Evolutionary conservation across 768 basidiomycete genomes (phyloP).

Genomic region (Tephrocybe rancida): DNA sequence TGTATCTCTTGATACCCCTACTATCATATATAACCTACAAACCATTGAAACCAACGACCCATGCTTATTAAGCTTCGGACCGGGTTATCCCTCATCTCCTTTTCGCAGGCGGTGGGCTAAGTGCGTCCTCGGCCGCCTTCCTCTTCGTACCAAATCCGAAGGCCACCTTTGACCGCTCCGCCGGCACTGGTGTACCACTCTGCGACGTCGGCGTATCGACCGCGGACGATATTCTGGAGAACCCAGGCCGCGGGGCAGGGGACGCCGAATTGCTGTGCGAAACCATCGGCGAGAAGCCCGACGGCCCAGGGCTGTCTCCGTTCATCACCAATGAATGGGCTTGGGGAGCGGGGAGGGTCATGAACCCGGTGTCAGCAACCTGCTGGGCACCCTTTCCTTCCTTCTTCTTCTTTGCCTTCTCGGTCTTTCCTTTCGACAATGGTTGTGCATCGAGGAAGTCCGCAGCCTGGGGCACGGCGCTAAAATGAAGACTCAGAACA

Average conservation of each 20-base stretch:
- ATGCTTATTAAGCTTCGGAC: too few relatives aligned
- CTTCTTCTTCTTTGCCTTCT: conserved; percentile 83
- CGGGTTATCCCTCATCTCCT: too few relatives aligned
- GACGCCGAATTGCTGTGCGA: conserved; percentile 47
- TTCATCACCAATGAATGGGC: conserved; percentile 36
- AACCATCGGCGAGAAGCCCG: conserved; percentile 29
- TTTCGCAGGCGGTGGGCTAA: conserved; percentile 70
- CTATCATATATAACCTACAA: conserved; percentile 6
- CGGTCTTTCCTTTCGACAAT: conserved; percentile 81
- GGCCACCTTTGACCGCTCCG: conserved; percentile 73
- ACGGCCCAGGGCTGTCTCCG: conserved; percentile 50
- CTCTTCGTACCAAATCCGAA: conserved; percentile 82
- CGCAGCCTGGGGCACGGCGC: conserved; percentile 84
- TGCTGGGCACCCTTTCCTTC: conserved; percentile 59
- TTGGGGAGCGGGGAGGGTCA: conserved; percentile 68
- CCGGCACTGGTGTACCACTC: conserved; percentile 58
- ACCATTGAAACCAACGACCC: not conserved
- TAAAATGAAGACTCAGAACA: conserved; percentile 29
- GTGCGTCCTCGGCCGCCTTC: conserved; percentile 74
- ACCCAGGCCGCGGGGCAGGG: conserved; percentile 71
- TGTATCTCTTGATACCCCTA: not conserved
- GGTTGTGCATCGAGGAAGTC: conserved; percentile 84
- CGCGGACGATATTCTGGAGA: conserved; percentile 72
- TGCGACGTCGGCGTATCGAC: conserved; percentile 50
- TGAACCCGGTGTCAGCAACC: conserved; percentile 59